A percentile compares a stretch with the other conserved stretches of the same genome.
phyloP scores from a whole-genome alignment of 108 stramenopile genomes.

The Skeletonema costatum region DNA sequence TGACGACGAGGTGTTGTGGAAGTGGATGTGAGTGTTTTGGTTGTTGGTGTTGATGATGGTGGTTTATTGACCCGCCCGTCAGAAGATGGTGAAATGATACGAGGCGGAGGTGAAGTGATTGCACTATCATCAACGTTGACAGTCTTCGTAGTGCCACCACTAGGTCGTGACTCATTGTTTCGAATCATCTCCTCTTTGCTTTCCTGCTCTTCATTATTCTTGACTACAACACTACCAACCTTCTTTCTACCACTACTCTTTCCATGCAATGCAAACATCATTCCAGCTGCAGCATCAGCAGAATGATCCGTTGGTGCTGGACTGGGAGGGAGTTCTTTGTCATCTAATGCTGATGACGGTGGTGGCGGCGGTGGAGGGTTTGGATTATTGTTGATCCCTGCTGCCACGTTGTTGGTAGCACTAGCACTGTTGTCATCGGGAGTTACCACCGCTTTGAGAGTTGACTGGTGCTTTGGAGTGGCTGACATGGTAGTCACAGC shows the following conservation, averaged over 20 bases:
- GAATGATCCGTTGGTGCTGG: slow-evolving; percentile 33
- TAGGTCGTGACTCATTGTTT: too few species aligned
- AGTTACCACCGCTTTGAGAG: neutral
- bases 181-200: neutral
- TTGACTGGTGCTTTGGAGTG: neutral
- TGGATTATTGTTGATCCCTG: neutral
- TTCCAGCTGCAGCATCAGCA: slow-evolving; percentile 32
- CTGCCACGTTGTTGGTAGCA: too few species aligned
- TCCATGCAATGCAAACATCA: neutral
- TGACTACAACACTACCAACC: neutral
- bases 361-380: slow-evolving; percentile 3
- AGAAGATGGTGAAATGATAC: neutral
- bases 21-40: neutral
- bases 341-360: neutral
- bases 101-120: neutral
- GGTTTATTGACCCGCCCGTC: neutral
- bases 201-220: neutral
- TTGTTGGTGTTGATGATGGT: neutral
- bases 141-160: too few species aligned
- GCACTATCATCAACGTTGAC: neutral
- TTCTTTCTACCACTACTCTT: slow-evolving; percentile 4
- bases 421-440: neutral
- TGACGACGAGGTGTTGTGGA: neutral
- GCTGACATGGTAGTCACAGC: too few species aligned
- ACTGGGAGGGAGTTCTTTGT: neutral